Evolutionary conservation across 2,329 filamentous ascomycete species (phyloP).

Genomic region (Seiridium cupressi): DNA sequence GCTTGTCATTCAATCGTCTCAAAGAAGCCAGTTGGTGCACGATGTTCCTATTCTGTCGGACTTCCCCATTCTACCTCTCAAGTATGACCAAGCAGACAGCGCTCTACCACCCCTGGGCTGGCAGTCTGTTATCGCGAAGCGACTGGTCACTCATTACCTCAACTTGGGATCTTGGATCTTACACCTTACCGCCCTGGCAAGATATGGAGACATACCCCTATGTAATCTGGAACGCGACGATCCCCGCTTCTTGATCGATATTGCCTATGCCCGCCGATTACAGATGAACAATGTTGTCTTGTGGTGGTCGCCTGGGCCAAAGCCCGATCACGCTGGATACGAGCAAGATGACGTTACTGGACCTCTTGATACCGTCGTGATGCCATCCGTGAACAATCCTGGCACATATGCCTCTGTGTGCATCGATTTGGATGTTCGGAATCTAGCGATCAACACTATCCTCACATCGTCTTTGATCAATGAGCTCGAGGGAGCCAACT

Average conservation of each 20-base stretch:
- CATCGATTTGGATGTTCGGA: conserved; percentile 90
- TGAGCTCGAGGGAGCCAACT: conserved; percentile 87
- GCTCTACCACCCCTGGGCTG: conserved; percentile 89
- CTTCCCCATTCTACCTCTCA: conserved; percentile 78
- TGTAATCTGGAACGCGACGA: conserved; percentile 96
- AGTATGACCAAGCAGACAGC: conserved; percentile 80
- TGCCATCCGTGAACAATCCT: conserved; percentile 91
- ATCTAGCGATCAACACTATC: conserved; percentile 96
- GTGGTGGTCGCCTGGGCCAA: conserved; percentile 90
- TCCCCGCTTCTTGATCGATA: conserved; percentile 90
- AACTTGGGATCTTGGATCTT: conserved; percentile 90
- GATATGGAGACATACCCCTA: conserved; percentile 90
- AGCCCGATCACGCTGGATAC: conserved; percentile 92
- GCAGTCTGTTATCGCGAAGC: conserved; percentile 85
- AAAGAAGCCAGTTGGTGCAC: conserved; percentile 75
- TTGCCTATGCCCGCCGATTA: conserved; percentile 87
- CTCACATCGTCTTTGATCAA: conserved; percentile 95
- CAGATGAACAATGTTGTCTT: conserved; percentile 91
- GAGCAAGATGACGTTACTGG: conserved; percentile 88
- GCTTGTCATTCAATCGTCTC: conserved; percentile 87
- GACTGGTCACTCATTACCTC: conserved; percentile 85
- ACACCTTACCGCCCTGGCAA: conserved; percentile 81
- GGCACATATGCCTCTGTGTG: conserved; percentile 95
- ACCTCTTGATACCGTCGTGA: conserved; percentile 79
- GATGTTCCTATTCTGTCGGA: conserved; percentile 83